These are phyloP conservation scores for Cytospora schulzeri DNA, from an alignment of 2,329 filamentous ascomycete genomes.

Conservation along the genomic window DNA sequence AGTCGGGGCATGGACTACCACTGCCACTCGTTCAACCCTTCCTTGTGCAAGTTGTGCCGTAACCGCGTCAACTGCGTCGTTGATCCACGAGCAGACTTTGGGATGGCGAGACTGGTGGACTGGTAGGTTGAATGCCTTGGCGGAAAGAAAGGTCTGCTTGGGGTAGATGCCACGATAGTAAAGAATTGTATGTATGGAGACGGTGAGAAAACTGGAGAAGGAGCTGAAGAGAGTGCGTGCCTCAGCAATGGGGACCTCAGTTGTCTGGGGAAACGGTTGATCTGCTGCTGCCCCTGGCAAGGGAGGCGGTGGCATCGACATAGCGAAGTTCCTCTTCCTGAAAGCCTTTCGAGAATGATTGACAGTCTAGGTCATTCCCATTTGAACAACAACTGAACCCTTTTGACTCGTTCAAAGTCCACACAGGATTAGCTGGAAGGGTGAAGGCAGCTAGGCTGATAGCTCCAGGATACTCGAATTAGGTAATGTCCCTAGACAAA, in stretches of 20 bases:
- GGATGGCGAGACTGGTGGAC: conserved; percentile 87
- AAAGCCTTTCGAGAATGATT: background rate
- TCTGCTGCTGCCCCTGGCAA: conserved; percentile 10
- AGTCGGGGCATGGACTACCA: conserved; percentile 48
- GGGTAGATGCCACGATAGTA: conserved; percentile 84
- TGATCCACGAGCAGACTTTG: conserved; percentile 82
- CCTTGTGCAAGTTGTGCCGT: conserved; percentile 67
- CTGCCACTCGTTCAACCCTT: conserved; percentile 48
- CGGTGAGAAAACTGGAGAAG: conserved; percentile 79
- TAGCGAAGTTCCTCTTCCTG: conserved; percentile 4
- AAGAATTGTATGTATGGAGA: conserved; percentile 83
- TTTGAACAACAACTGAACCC: background rate
- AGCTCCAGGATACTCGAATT: background rate
- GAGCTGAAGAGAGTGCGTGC: conserved; percentile 63
- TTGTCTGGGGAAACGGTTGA: conserved; percentile 11
- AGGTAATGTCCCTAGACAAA: background rate
- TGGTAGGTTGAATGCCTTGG: conserved; percentile 79
- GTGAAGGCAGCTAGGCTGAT: background rate
- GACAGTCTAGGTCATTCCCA: background rate
- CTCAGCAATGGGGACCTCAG: conserved; percentile 40
- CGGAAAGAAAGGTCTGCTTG: conserved; percentile 71
- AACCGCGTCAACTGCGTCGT: conserved; percentile 75
- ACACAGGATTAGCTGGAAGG: background rate
- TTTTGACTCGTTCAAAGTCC: background rate
- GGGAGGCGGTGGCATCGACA: conserved; percentile 26